Base-by-base conservation (phyloP, 257 asterid genomes). In the Nicotiana knightiana region DNA sequence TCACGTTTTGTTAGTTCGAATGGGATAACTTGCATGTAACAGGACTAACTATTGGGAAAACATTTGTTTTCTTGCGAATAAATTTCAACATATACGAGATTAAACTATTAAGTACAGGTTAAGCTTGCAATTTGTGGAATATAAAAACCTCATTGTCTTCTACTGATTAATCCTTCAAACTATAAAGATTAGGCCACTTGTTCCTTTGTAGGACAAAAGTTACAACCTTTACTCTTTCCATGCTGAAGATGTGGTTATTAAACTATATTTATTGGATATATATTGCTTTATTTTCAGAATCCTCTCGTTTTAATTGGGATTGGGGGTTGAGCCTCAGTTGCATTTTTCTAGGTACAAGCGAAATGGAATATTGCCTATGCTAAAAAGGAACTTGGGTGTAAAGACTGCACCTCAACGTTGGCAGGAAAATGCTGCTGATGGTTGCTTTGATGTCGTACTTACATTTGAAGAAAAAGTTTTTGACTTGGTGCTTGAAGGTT, bases 401-500 rank as follows among this genome's bases (percentile, higher is more conserved):
- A 96, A 96, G 86, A 80, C 84, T 5, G 97, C 99, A 18, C 99
- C 99, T 54, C 99, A 94, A 81, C 90, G 99, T 33, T 96, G 99
- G 99, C 99, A 96, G 83, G 98, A 92, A 1, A 96, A 96, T 86
- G 97, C 94, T 12, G 85, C 88, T 9, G 99, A 96, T 87, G 99
- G 99, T 18, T 68, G 89, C 55, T 96, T 96, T 67, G 99, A 96
- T 57, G 97, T 94, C 39, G 99, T 96, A 63, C 93, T 96, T 86
- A 87, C 98, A 0, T 96, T 96, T 81, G 99, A 96, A 87, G 99
- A 94, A 81, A 94, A 96, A 84, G 99, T 96, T 37, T 96, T 96
- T 15, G 99, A 96, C 86, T 93, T 92, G 97, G 98, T 94, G 84
- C 85, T 92, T 81, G 98, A 96, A 94, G 99, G 99, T 96, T 83